These are phyloP conservation scores for Aureobasidium sp. DNA, from an alignment of 2,329 filamentous ascomycete genomes.

Conservation along the genomic window DNA sequence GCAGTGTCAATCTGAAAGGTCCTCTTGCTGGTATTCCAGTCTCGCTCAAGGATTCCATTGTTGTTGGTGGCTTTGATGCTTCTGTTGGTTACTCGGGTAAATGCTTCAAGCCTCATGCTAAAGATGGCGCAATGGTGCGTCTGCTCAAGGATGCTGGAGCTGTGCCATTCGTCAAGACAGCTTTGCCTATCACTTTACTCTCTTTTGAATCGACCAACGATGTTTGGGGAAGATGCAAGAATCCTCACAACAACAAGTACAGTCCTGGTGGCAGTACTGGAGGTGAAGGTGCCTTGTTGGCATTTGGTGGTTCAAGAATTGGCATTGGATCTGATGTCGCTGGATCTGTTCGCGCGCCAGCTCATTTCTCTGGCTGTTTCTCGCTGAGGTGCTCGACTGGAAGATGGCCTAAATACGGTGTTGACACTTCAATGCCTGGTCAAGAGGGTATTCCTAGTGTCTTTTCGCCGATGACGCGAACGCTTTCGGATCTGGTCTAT, in stretches of 20 bases:
- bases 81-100: slow-evolving; percentile 73
- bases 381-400: slow-evolving; percentile 80
- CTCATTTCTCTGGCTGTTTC: slow-evolving; percentile 86
- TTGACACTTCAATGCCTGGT: slow-evolving; percentile 81
- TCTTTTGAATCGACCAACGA: slow-evolving; percentile 76
- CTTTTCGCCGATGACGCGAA: slow-evolving; percentile 88
- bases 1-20: slow-evolving; percentile 63
- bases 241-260: slow-evolving; percentile 77
- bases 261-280: slow-evolving; percentile 85
- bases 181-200: slow-evolving; percentile 75
- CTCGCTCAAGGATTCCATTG: slow-evolving; percentile 69
- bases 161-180: slow-evolving; percentile 89
- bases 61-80: slow-evolving; percentile 75
- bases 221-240: slow-evolving; percentile 75
- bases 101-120: slow-evolving; percentile 55
- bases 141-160: slow-evolving; percentile 81
- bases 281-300: slow-evolving; percentile 74
- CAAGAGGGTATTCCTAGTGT: slow-evolving; percentile 86
- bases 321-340: slow-evolving; percentile 89
- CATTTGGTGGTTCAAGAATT: slow-evolving; percentile 73
- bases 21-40: slow-evolving; percentile 82
- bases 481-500: slow-evolving; percentile 72
- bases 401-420: slow-evolving; percentile 79
- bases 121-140: slow-evolving; percentile 66
- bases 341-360: slow-evolving; percentile 77